Conservation (phyloP, 2,329 filamentous ascomycete species). For the Magnaporthiopsis rhizophila region DNA sequence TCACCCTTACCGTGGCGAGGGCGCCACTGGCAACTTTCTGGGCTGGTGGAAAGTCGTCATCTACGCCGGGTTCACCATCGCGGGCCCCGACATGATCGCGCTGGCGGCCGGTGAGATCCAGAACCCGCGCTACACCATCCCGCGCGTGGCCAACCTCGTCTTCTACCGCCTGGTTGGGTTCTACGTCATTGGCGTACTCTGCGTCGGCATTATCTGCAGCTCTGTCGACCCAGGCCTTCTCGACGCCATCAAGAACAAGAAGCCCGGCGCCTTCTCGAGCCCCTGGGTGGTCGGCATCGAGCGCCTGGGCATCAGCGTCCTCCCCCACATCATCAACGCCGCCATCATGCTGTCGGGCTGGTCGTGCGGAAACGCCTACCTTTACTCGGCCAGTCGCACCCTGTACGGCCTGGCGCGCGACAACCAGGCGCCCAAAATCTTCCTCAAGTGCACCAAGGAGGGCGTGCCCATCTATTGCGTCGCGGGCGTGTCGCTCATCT, state of each 20-base stretch:
- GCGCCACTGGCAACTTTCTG: slow-evolving; percentile 6
- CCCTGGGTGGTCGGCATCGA: slow-evolving; percentile 43
- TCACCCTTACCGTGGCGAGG: slow-evolving; percentile 6
- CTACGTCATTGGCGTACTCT: slow-evolving; percentile 65
- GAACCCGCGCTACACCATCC: slow-evolving; percentile 70
- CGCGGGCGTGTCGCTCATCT: slow-evolving; percentile 18
- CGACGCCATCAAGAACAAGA: slow-evolving; percentile 49
- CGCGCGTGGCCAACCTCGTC: slow-evolving; percentile 69
- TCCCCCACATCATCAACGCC: slow-evolving; percentile 50
- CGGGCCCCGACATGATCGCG: slow-evolving; percentile 11
- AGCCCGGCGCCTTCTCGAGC: slow-evolving; percentile 34
- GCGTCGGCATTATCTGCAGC: slow-evolving; percentile 71
- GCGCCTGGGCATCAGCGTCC: slow-evolving; percentile 35
- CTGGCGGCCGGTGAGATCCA: slow-evolving; percentile 65
- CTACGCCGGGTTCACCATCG: slow-evolving; percentile 10
- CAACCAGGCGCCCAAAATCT: slow-evolving; percentile 32
- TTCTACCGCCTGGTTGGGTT: slow-evolving; percentile 79
- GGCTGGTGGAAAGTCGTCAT: slow-evolving; percentile 9
- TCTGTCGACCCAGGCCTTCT: slow-evolving; percentile 26
- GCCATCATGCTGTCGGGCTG: slow-evolving; percentile 23
- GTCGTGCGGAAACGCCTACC: slow-evolving; percentile 40
- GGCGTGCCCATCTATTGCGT: slow-evolving; percentile 32
- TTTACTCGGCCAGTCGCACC: slow-evolving; percentile 37
- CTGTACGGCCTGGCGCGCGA: slow-evolving; percentile 37
- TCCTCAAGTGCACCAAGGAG: slow-evolving; percentile 27